Conservation (phyloP, 805 yeast species). For the Hanseniaspora lindneri region DNA sequence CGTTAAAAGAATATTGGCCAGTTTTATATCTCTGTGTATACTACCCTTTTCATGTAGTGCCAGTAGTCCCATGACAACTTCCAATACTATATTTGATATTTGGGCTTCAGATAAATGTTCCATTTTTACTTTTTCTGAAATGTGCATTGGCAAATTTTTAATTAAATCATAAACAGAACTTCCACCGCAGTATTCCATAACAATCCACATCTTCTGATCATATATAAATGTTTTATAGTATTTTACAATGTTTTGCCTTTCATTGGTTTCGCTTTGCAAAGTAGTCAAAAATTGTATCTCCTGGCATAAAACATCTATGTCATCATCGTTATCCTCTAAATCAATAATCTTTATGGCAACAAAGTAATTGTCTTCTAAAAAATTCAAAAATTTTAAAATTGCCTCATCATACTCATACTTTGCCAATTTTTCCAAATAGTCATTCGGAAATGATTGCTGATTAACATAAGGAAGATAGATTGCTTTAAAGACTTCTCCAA, state of each 20-base stretch:
- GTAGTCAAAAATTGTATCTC: conserved; percentile 69
- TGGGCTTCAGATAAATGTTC: conserved; percentile 41
- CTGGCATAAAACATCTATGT: conserved; percentile 53
- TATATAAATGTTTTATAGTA: conserved; percentile 49
- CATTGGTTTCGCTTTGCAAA: conserved; percentile 34
- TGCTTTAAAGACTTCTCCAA: conserved; percentile 77
- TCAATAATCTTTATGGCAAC: conserved; percentile 85
- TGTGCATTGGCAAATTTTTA: conserved; percentile 35
- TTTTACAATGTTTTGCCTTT: conserved; percentile 45
- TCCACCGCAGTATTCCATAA: conserved; percentile 92
- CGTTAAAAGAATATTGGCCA: conserved; percentile 75
- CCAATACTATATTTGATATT: conserved; percentile 50
- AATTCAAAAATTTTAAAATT: conserved; percentile 2
- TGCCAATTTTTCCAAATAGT: neutral
- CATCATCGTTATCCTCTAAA: conserved; percentile 68
- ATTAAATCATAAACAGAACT: conserved; percentile 78
- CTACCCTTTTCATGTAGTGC: conserved; percentile 65
- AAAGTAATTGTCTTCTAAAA: conserved; percentile 26
- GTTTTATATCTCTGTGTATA: conserved; percentile 82
- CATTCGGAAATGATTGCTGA: neutral
- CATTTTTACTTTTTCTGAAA: conserved; percentile 14
- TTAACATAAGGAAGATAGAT: conserved; percentile 11
- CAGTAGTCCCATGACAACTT: conserved; percentile 55
- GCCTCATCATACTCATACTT: conserved; percentile 1
- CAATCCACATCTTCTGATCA: conserved; percentile 66